A percentile compares a stretch with the other conserved stretches of the same genome.
These are phyloP conservation scores for Vitis riparia DNA, from an alignment of 164 flowering plant species.

Conservation along the genomic window DNA sequence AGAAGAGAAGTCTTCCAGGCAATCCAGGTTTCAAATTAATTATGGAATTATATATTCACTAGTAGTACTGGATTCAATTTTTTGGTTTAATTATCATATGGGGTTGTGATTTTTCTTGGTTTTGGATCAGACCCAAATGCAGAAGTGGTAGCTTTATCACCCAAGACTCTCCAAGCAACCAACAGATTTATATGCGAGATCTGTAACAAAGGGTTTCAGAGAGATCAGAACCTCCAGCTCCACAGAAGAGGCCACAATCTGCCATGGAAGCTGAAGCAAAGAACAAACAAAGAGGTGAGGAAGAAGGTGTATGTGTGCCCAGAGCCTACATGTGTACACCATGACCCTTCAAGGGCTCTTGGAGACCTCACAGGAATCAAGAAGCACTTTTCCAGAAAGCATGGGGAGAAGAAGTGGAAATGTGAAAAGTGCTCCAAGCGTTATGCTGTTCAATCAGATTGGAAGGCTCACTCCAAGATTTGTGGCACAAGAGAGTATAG, in stretches of 20 bases:
- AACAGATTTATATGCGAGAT: constrained; percentile 30
- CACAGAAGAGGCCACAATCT: constrained; percentile 34
- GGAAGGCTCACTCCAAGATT: constrained; percentile 88
- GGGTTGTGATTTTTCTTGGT: not conserved
- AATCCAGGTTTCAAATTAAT: constrained; percentile 28
- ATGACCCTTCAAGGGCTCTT: constrained; percentile 31
- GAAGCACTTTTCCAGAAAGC: constrained; percentile 56
- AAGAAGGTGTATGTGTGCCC: constrained; percentile 37
- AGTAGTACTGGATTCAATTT: not conserved
- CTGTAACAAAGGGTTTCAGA: constrained; percentile 28
- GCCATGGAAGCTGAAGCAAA: constrained; percentile 36
- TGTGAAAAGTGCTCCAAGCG: constrained; percentile 60
- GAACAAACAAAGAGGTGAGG: constrained; percentile 18
- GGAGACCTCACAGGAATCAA: constrained; percentile 33
- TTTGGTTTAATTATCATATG: not conserved
- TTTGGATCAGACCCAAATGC: constrained; percentile 27
- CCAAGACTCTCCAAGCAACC: constrained; percentile 19
- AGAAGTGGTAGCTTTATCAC: constrained; percentile 32
- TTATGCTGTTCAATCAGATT: constrained; percentile 75
- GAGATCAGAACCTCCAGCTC: constrained; percentile 29
- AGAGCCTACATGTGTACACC: constrained; percentile 28
- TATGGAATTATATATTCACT: not conserved
- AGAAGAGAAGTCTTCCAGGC: constrained; percentile 39
- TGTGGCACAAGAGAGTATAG: constrained; percentile 89
- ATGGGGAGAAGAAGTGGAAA: constrained; percentile 71